Conservation (phyloP, 1,284 basidiomycete species). For the Moesziomyces aphidis region DNA sequence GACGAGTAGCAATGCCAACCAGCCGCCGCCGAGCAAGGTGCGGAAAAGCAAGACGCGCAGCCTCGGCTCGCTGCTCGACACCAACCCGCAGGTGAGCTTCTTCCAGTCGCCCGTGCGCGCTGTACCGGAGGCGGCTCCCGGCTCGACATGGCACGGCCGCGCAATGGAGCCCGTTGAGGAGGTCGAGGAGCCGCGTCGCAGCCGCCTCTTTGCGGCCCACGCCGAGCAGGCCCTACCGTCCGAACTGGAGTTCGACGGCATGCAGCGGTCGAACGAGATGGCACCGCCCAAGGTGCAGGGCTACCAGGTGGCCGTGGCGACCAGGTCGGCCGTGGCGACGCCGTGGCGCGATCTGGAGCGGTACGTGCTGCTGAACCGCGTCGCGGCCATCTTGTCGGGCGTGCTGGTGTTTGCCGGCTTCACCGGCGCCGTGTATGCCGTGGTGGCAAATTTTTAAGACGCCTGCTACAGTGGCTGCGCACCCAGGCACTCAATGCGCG, state of each 20-base stretch:
- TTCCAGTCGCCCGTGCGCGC: constrained; percentile 50
- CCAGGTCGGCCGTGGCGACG: constrained; percentile 1
- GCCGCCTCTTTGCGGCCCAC: constrained; percentile 16
- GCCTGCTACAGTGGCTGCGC: constrained; percentile 51
- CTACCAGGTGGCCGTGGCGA: constrained; percentile 17
- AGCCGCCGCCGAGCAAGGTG: constrained; percentile 22
- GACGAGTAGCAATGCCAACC: constrained; percentile 32
- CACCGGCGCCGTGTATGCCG: constrained; percentile 45
- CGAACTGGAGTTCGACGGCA: background rate
- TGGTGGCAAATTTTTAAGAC: constrained; percentile 58
- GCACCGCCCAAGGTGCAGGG: constrained; percentile 8
- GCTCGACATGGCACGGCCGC: constrained; percentile 7
- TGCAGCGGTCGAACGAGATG: background rate
- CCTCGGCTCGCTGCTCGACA: constrained; percentile 37
- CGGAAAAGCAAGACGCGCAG: constrained; percentile 37
- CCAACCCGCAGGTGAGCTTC: constrained; percentile 44
- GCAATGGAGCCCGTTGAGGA: constrained; percentile 23
- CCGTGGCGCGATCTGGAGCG: constrained; percentile 43
- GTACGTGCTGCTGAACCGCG: constrained; percentile 54
- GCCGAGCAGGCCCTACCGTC: constrained; percentile 4
- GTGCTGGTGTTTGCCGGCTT: constrained; percentile 51
- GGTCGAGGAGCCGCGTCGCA: constrained; percentile 26
- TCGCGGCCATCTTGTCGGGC: constrained; percentile 45
- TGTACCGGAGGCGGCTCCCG: constrained; percentile 15
- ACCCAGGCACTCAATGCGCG: constrained; percentile 8